These are phyloP conservation scores for Penicillium psychrofluorescens DNA, from an alignment of 495 filamentous ascomycete genomes.

Conservation along the genomic window DNA sequence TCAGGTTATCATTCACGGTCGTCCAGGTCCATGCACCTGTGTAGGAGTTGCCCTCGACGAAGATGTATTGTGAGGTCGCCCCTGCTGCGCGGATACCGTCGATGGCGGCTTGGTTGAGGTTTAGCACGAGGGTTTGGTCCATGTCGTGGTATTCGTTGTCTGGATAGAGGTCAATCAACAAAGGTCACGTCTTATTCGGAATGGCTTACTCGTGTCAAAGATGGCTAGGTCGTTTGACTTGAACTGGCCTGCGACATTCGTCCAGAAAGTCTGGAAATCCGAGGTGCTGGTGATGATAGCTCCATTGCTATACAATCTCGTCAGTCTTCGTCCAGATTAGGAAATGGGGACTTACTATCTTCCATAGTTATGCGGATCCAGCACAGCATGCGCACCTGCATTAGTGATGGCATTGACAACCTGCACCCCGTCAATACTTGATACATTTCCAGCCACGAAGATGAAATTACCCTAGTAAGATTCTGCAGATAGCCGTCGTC, in stretches of 20 bases:
- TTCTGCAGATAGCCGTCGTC: constrained; percentile 32
- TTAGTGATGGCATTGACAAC: constrained; percentile 54
- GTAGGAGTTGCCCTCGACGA: constrained; percentile 64
- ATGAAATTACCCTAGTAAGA: constrained; percentile 29
- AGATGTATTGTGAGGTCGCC: constrained; percentile 64
- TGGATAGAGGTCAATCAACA: constrained; percentile 29
- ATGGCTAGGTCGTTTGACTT: constrained; percentile 52
- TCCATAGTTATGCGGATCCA: constrained; percentile 67
- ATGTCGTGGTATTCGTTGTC: constrained; percentile 75
- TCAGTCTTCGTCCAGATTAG: neutral
- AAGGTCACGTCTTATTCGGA: constrained; percentile 21
- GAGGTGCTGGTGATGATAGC: constrained; percentile 55
- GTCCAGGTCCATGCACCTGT: constrained; percentile 56
- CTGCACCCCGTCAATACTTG: constrained; percentile 16
- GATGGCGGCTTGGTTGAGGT: constrained; percentile 70
- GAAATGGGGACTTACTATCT: constrained; percentile 25
- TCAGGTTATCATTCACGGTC: constrained; percentile 42
- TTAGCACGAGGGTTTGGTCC: constrained; percentile 57
- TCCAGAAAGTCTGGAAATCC: constrained; percentile 58
- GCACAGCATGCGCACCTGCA: constrained; percentile 55
- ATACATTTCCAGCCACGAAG: neutral
- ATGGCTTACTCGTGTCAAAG: constrained; percentile 41
- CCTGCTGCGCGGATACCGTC: constrained; percentile 60
- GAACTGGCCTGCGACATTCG: constrained; percentile 53
- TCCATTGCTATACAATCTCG: constrained; percentile 39